Conservation (phyloP, 1,284 basidiomycete genomes). For the Mrakiaceae sp. region DNA sequence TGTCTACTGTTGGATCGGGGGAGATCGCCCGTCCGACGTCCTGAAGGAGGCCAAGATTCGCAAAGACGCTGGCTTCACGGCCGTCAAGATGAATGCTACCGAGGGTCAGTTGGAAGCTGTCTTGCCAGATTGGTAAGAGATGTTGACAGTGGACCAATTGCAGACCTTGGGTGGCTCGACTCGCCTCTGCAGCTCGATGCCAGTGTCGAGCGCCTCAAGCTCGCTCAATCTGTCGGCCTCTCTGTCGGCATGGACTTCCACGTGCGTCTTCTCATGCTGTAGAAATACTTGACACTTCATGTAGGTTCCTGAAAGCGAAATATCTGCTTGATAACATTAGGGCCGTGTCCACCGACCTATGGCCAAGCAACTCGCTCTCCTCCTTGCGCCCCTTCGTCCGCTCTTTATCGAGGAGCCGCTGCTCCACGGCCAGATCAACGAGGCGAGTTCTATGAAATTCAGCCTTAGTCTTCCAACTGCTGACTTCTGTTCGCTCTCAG, state of each 20-base stretch:
- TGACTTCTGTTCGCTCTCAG: background rate
- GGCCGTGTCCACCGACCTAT: conserved; percentile 50
- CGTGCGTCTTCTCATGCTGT: conserved; percentile 35
- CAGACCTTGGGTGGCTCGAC: conserved; percentile 38
- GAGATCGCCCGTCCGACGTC: conserved; percentile 55
- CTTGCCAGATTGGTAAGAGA: conserved; percentile 22
- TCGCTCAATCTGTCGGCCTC: conserved; percentile 47
- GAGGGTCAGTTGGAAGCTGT: conserved; percentile 21
- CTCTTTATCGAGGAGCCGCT: conserved; percentile 23
- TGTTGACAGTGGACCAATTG: conserved; percentile 16
- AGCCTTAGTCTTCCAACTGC: no score
- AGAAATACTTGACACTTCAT: no score
- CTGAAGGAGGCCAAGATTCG: conserved; percentile 48
- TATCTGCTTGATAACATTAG: no score
- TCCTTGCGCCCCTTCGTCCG: background rate
- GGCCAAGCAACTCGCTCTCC: conserved; percentile 40
- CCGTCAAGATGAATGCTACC: conserved; percentile 61
- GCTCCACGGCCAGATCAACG: conserved; percentile 19
- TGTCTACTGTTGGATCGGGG: conserved; percentile 52
- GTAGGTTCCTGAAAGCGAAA: no score
- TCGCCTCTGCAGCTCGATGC: conserved; percentile 44
- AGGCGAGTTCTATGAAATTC: no score
- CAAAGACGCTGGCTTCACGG: conserved; percentile 58
- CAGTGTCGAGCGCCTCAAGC: conserved; percentile 50
- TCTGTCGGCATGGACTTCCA: conserved; percentile 35